Conservation (phyloP, 371 early-diverging fungal species). For the Apophysomyces sp. region DNA sequence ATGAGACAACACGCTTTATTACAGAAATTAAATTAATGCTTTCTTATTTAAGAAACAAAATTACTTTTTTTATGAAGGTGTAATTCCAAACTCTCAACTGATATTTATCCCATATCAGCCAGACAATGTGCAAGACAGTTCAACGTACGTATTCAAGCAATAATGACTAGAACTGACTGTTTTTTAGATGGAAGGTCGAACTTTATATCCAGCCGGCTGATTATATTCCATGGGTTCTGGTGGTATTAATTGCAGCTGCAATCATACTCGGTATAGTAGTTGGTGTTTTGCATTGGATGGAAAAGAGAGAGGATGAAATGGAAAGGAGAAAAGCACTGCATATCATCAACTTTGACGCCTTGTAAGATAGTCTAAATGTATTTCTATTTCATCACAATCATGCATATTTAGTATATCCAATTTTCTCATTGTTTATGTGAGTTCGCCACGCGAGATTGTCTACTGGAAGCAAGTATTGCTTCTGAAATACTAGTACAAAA, state of each 20-base stretch:
- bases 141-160: slow-evolving; percentile 22
- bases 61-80: slow-evolving; percentile 69
- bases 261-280: slow-evolving; percentile 69
- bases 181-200: slow-evolving; percentile 76
- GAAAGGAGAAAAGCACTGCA: slow-evolving; percentile 74
- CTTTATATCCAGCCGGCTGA: slow-evolving; percentile 85
- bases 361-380: slow-evolving; percentile 43
- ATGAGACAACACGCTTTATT: neutral
- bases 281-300: slow-evolving; percentile 67
- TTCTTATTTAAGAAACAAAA: slow-evolving; percentile 23
- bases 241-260: slow-evolving; percentile 64
- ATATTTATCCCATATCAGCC: slow-evolving; percentile 86
- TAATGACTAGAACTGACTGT: neutral
- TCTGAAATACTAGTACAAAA: neutral
- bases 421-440: neutral
- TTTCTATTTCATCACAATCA: neutral
- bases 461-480: neutral
- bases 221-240: slow-evolving; percentile 77
- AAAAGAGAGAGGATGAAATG: slow-evolving; percentile 79
- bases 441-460: neutral
- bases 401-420: neutral
- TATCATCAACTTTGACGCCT: slow-evolving; percentile 90
- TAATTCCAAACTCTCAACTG: slow-evolving; percentile 92
- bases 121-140: slow-evolving; percentile 45
- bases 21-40: neutral